Evolutionary conservation across 495 filamentous ascomycete species (phyloP), one percentile per base, ranked within the genome.

Genomic region (Tetracladium setigerum): DNA sequence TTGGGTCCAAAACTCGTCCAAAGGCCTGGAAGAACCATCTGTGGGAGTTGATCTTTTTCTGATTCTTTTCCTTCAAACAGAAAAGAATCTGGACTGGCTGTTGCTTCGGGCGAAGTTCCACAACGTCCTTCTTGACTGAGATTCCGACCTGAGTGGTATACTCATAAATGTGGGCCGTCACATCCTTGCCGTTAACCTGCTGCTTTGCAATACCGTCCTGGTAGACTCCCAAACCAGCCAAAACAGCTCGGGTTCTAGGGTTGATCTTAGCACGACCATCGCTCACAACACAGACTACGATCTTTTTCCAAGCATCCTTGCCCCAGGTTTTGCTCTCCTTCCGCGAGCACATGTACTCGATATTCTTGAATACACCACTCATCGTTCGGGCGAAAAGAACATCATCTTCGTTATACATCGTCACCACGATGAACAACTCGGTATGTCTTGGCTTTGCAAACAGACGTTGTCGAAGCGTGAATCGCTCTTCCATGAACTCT

Each of bases 21-120:
- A 99, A 99, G 0, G 91, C 94, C 60, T 95, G 85, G 78, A 99
- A 97, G 70, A 97, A 96, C 94, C 94, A 99, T 56, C 94, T 72
- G 62, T 99, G 94, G 1, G 91, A 96, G 62, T 99, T 99, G 76
- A 99, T 97, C 72, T 99, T 99, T 73, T 99, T 99, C 72, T 95
- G 89, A 61, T 99, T 99, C 74, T 96, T 95, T 64, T 99, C 94
- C 73, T 99, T 99, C 53, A 99, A 64, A 61, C 94, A 99, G 73
- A 99, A 99, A 0, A 99, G 80, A 77, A 99, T 85, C 66, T 99
- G 94, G 10, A 97, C 86, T 0, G 91, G 90, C 41, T 84, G 82
- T 19, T 82, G 83, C 32, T 77, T 77, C 4, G 82, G 82, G 49
- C 86, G 86, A 24, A 97, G 71, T 50, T 81, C 73, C 8, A 97